Evolutionary conservation across 306 rosid genomes (phyloP).

Genomic region (Citrullus colocynthis): DNA sequence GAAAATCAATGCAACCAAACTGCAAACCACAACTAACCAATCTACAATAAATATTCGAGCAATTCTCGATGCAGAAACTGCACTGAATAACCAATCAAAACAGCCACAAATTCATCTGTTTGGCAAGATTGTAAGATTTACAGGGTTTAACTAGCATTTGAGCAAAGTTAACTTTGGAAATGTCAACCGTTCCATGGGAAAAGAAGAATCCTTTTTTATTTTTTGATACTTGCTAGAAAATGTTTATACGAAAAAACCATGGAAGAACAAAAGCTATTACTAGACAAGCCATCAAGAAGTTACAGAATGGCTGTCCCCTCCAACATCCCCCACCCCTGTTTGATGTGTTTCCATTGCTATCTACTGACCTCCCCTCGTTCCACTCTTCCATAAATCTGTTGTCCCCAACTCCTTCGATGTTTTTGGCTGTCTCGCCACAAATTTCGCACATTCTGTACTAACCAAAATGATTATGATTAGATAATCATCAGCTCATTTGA

Average conservation of each 20-base stretch:
- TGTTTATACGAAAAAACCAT: slow-evolving; percentile 82
- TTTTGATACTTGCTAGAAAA: slow-evolving; percentile 37
- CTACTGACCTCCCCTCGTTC: slow-evolving; percentile 51
- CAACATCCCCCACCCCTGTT: slow-evolving; percentile 41
- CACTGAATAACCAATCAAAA: not conserved
- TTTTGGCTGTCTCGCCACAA: slow-evolving; percentile 67
- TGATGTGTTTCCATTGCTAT: slow-evolving; percentile 19
- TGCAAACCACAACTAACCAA: not conserved
- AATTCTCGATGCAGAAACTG: not conserved
- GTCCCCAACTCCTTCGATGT: slow-evolving; percentile 38
- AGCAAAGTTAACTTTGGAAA: not conserved
- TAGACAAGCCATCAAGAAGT: slow-evolving; percentile 94
- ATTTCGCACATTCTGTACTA: slow-evolving; percentile 65
- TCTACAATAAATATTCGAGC: not conserved
- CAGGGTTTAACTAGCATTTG: not conserved
- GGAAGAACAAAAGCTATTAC: slow-evolving; percentile 93
- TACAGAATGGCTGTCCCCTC: slow-evolving; percentile 92
- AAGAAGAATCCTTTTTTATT: slow-evolving; percentile 5
- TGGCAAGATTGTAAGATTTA: not conserved
- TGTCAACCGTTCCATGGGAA: slow-evolving; percentile 6
- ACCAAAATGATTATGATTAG: not conserved
- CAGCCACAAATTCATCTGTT: not conserved
- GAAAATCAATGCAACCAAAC: not conserved
- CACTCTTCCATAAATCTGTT: slow-evolving; percentile 64
- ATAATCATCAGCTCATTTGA: not conserved